Evolutionary conservation across 306 rosid genomes (phyloP).

Genomic region (Myrica gale): DNA sequence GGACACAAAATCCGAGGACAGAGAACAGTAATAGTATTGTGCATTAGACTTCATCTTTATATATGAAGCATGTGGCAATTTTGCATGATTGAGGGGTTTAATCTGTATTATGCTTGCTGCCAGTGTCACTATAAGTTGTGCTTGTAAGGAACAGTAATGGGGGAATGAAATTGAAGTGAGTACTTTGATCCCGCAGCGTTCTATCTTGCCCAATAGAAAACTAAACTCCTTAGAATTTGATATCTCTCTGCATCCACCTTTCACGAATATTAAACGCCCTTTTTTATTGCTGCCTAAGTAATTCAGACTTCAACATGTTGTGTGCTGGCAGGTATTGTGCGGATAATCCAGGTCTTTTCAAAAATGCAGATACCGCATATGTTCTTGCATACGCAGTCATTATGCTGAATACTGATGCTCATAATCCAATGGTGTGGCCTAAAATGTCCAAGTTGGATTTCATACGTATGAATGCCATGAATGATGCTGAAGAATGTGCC

Average conservation of each 20-base stretch:
- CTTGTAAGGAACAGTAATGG: neutral
- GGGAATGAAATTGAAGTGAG: neutral
- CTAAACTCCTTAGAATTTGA: neutral
- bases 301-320: slow-evolving; percentile 29
- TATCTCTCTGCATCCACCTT: slow-evolving; percentile 20
- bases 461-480: slow-evolving; percentile 78
- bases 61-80: neutral
- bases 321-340: slow-evolving; percentile 86
- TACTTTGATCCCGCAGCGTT: neutral
- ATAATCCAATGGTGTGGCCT: slow-evolving; percentile 99
- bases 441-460: slow-evolving; percentile 96
- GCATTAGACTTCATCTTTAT: neutral
- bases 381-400: slow-evolving; percentile 98
- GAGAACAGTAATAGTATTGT: too few species aligned
- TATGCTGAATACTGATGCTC: slow-evolving; percentile 96
- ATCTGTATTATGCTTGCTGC: neutral
- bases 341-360: slow-evolving; percentile 92
- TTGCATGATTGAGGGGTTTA: neutral
- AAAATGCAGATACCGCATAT: slow-evolving; percentile 96
- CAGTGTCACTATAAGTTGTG: neutral
- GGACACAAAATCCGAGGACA: too few species aligned
- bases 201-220: neutral
- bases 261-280: slow-evolving; percentile 20
- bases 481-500: slow-evolving; percentile 89
- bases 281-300: slow-evolving; percentile 33